These are phyloP conservation scores for Phytophthora tentaculata DNA, from an alignment of 352 stramenopile genomes.

Conservation along the genomic window DNA sequence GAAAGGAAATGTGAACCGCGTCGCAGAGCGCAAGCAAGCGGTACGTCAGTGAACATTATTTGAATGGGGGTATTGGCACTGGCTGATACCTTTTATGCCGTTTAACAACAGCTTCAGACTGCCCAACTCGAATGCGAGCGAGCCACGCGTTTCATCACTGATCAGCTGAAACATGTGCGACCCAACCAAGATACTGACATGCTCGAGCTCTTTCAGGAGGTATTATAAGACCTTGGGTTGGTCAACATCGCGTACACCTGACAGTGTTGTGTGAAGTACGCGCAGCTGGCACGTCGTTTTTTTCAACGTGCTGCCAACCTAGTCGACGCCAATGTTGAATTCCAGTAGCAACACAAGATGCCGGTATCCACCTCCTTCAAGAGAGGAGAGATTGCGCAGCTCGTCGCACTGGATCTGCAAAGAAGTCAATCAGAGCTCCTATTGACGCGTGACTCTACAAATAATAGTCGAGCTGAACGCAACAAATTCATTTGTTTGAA, in stretches of 20 bases:
- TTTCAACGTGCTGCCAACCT: conserved; percentile 28
- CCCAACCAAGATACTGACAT: conserved; percentile 18
- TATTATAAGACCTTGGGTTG: no score
- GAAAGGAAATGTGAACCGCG: conserved; percentile 61
- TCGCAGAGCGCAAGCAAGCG: conserved; percentile 61
- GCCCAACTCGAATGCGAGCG: conserved; percentile 41
- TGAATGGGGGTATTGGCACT: background rate
- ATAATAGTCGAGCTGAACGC: background rate
- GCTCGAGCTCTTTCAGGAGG: conserved; percentile 38
- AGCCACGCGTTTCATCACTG: conserved; percentile 32
- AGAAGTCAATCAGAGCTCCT: background rate
- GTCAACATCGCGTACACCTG: background rate
- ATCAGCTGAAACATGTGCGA: conserved; percentile 28
- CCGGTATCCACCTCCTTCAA: conserved; percentile 6
- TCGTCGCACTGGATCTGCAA: background rate
- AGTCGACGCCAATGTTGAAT: background rate
- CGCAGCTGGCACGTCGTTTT: conserved; percentile 26
- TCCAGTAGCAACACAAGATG: background rate
- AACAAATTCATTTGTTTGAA: conserved; percentile 6
- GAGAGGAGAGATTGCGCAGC: conserved; percentile 23
- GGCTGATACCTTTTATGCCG: background rate
- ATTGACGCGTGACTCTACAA: background rate
- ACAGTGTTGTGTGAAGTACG: conserved; percentile 29
- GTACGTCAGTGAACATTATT: conserved; percentile 33
- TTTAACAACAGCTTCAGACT: conserved; percentile 33